These are phyloP conservation scores for Kuraishia ogatae DNA, from an alignment of 805 yeast species.

Conservation along the genomic window DNA sequence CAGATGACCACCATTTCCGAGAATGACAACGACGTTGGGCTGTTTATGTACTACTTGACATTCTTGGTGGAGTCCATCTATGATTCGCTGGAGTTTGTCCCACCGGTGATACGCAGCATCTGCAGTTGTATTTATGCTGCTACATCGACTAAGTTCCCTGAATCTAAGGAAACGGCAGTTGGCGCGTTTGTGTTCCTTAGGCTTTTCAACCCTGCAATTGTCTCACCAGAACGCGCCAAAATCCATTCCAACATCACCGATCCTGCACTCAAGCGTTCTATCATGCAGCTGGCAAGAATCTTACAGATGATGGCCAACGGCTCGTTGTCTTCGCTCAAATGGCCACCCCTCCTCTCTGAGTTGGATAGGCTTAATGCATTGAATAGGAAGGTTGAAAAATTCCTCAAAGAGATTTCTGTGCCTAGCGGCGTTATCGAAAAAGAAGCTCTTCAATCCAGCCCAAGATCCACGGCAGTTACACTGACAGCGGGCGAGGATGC, in stretches of 20 bases:
- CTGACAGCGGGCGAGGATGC: background rate
- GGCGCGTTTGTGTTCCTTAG: conserved; percentile 84
- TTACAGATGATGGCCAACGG: conserved; percentile 86
- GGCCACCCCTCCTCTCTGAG: conserved; percentile 43
- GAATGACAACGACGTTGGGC: conserved; percentile 29
- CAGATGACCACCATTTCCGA: conserved; percentile 16
- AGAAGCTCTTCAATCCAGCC: too few relatives aligned
- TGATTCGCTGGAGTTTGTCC: conserved; percentile 47
- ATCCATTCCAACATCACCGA: conserved; percentile 11
- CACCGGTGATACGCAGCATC: conserved; percentile 62
- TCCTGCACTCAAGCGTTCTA: conserved; percentile 43
- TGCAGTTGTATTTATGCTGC: conserved; percentile 56
- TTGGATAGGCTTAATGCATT: conserved; percentile 31
- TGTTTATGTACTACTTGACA: conserved; percentile 49
- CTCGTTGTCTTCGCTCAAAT: conserved; percentile 53
- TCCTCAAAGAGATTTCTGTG: conserved; percentile 25
- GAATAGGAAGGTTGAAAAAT: conserved; percentile 28
- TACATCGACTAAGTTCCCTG: conserved; percentile 55
- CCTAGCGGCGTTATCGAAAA: background rate
- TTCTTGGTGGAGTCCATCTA: conserved; percentile 53
- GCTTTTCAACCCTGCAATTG: conserved; percentile 81
- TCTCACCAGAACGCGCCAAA: conserved; percentile 63
- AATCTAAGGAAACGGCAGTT: conserved; percentile 59
- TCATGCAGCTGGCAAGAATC: conserved; percentile 73
- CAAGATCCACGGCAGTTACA: background rate